phyloP scores from a whole-genome alignment of 192 early-diverging fungal species.

The Coemansia sp. region DNA sequence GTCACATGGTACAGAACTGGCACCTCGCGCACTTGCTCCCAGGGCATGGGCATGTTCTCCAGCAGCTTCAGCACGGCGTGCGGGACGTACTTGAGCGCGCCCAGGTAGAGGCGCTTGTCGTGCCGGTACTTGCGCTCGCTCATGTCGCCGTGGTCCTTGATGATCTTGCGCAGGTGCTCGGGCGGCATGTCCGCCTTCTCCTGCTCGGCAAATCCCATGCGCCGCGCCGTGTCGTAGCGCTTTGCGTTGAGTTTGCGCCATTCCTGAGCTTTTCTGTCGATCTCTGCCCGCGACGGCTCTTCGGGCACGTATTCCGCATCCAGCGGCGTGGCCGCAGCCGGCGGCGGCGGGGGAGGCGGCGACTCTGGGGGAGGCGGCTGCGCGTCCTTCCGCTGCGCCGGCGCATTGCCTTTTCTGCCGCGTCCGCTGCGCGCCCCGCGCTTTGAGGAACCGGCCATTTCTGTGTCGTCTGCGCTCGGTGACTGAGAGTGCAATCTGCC shows the following conservation, averaged over 20 bases:
- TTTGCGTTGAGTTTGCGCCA: constrained; percentile 89
- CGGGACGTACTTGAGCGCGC: constrained; percentile 97
- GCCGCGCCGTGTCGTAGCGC: constrained; percentile 90
- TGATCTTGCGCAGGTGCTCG: constrained; percentile 96
- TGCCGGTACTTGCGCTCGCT: constrained; percentile 92
- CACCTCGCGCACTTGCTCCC: constrained; percentile 98
- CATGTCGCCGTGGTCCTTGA: constrained; percentile 99
- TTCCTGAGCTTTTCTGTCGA: constrained; percentile 67
- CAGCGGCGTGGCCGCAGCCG: constrained; percentile 2
- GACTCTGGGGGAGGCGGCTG: not conserved
- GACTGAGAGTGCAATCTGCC: too few relatives aligned
- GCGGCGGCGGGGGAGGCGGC: not conserved
- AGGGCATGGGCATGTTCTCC: constrained; percentile 99
- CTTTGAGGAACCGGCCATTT: constrained; percentile 1
- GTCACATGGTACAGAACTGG: constrained; percentile 96
- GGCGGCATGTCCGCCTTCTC: constrained; percentile 97
- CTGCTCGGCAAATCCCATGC: constrained; percentile 89
- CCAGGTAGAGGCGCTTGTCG: constrained; percentile 97
- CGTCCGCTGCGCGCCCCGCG: not conserved
- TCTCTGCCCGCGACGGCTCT: constrained; percentile 13
- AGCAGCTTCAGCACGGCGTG: constrained; percentile 96
- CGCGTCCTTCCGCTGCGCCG: not conserved
- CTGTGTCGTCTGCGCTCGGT: too few relatives aligned
- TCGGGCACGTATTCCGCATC: constrained; percentile 35
- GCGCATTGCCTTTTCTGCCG: not conserved